A percentile compares a stretch with the other conserved stretches of the same genome.
phyloP scores from a whole-genome alignment of 1,139 yeast species.

The Taphrina pruni region DNA sequence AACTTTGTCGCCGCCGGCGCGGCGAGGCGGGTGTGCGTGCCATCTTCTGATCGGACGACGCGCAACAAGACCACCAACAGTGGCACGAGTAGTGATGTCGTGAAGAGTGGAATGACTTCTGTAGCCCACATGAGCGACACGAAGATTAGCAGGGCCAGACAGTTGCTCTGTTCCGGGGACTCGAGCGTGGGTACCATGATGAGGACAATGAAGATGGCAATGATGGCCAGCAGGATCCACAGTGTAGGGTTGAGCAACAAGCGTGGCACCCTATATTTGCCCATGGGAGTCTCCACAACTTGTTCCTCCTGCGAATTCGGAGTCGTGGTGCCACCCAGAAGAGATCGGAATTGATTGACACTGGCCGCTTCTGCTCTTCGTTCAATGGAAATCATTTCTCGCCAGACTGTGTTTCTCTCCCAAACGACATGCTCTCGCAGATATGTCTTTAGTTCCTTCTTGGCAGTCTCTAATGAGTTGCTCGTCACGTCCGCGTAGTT shows the following conservation, averaged over 20 bases:
- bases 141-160: constrained; percentile 79
- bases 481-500: constrained; percentile 59
- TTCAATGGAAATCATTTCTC: constrained; percentile 90
- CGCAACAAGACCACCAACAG: constrained; percentile 73
- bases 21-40: constrained; percentile 60
- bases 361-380: constrained; percentile 55
- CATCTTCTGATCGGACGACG: constrained; percentile 66
- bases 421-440: constrained; percentile 91
- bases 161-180: constrained; percentile 70
- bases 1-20: constrained; percentile 75
- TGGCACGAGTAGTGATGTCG: constrained; percentile 82
- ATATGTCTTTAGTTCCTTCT: constrained; percentile 72
- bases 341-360: constrained; percentile 35
- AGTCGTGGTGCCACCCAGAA: constrained; percentile 29
- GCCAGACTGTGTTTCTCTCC: constrained; percentile 97
- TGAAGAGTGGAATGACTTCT: constrained; percentile 86
- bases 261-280: constrained; percentile 45
- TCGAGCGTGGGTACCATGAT: constrained; percentile 60
- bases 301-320: constrained; percentile 44
- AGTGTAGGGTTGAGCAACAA: constrained; percentile 45
- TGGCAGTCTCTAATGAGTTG: constrained; percentile 61
- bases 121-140: constrained; percentile 92
- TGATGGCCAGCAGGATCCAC: constrained; percentile 58
- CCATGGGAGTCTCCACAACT: constrained; percentile 43
- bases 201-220: constrained; percentile 59